A percentile compares a stretch with the other conserved stretches of the same genome.
Evolutionary conservation across 2,329 filamentous ascomycete species (phyloP).

Genomic region (Fusarium annulatum): DNA sequence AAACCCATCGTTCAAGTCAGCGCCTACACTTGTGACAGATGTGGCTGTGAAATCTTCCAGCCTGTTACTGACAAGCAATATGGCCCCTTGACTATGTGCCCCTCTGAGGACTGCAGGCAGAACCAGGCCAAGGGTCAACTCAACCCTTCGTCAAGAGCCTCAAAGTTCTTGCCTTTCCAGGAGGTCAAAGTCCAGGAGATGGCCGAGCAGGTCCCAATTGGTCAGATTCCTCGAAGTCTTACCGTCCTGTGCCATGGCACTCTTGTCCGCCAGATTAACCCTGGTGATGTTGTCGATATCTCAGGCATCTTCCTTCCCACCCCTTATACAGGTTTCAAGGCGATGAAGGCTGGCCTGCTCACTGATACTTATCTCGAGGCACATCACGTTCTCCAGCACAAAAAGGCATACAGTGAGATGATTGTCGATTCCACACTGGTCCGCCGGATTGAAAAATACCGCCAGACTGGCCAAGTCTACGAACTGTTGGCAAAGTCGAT

Average conservation of each 20-base stretch:
- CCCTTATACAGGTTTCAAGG: conserved; percentile 98
- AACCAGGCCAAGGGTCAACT: conserved; percentile 96
- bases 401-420: conserved; percentile 97
- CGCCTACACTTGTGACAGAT: conserved; percentile 96
- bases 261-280: conserved; percentile 86
- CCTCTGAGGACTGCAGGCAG: conserved; percentile 86
- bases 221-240: conserved; percentile 92
- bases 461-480: conserved; percentile 90
- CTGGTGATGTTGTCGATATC: conserved; percentile 93
- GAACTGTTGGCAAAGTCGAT: conserved; percentile 96
- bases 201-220: conserved; percentile 98
- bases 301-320: conserved; percentile 96
- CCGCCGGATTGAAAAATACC: conserved; percentile 85
- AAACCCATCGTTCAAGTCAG: conserved; percentile 98
- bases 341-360: conserved; percentile 93
- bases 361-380: conserved; percentile 98
- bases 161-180: conserved; percentile 97
- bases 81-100: conserved; percentile 85
- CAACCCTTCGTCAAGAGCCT: conserved; percentile 93
- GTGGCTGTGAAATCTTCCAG: conserved; percentile 97
- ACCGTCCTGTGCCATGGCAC: conserved; percentile 91
- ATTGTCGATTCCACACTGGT: conserved; percentile 83
- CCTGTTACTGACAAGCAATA: conserved; percentile 92
- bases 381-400: conserved; percentile 93
- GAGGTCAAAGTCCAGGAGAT: conserved; percentile 99